Evolutionary conservation across 2,329 filamentous ascomycete species (phyloP), one percentile per base, ranked within the genome.

Genomic region (Aspergillus pseudotamarii): DNA sequence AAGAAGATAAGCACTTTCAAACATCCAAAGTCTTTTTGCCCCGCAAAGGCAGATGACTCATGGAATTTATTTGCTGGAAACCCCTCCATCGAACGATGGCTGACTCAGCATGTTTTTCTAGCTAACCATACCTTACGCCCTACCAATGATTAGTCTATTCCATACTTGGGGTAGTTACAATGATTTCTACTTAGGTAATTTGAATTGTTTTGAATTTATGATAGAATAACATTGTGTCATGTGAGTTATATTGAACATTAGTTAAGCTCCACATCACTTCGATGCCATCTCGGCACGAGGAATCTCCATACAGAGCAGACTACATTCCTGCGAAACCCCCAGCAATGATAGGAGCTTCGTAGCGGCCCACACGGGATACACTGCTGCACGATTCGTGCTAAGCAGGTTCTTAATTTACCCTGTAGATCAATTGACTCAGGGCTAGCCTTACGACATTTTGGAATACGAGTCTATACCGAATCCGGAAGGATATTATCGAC

Each of bases 21-120:
- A 30, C 26, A 30, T 50, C 16, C 46, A 19, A 54, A 34, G 11
- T 36, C 19, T 14, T 36, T 54, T 26, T 55, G 51, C 51, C 51
- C 51, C 51, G 51, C 51, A 55, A 53, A 38, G 51, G 51, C 6
- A 28, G 51, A 38, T 55, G 51, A 55, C 51, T 55, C 51, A 55
- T 36, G 51, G 11, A n/a, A 28, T n/a, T n/a, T n/a, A 19, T n/a
- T n/a, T 16, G 19, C 4, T 21, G 30, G 19, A 11, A 32, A 54
- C 30, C 30, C 51, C 51, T 36, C 51, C n/a, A 50, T 36, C 16
- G 23, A 28, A 26, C 12, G 6, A 38, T 26, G 12, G 43, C 57
- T 48, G 57, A 34, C 57, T 34, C 57, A 58, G 30, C 54, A 43
- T 21, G 43, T 46, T 23, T 12, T n/a, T 4, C 26, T 26, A 26